Conservation (phyloP, 768 basidiomycete species). For the Pleurotus tuoliensis region DNA sequence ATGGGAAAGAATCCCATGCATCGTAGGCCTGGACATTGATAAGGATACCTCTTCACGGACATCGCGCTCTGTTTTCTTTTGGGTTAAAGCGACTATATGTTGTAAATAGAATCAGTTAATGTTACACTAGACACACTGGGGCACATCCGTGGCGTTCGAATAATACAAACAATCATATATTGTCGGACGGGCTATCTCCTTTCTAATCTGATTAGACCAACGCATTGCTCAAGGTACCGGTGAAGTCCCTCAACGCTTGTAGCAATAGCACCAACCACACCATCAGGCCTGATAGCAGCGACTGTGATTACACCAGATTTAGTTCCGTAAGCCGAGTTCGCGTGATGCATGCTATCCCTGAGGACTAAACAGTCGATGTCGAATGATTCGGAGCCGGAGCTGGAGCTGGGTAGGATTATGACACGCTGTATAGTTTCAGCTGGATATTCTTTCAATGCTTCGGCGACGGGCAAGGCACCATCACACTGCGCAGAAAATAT, state of each 20-base stretch:
- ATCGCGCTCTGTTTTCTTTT: neutral
- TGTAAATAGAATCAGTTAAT: neutral
- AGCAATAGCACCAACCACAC: slow-evolving; percentile 37
- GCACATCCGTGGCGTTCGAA: too few relatives aligned
- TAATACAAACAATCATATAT: too few relatives aligned
- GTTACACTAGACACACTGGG: too few relatives aligned
- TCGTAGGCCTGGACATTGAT: neutral
- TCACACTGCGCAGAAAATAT: slow-evolving; percentile 22
- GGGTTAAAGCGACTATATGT: neutral
- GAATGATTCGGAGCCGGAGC: neutral
- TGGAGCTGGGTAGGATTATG: slow-evolving; percentile 8
- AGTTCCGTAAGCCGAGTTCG: slow-evolving; percentile 23
- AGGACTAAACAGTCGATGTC: slow-evolving; percentile 12
- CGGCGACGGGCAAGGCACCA: slow-evolving; percentile 7
- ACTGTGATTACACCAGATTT: slow-evolving; percentile 16
- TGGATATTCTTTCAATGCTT: slow-evolving; percentile 9
- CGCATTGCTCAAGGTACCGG: slow-evolving; percentile 27
- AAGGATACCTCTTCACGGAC: neutral
- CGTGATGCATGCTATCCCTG: slow-evolving; percentile 23
- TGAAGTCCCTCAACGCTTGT: slow-evolving; percentile 24
- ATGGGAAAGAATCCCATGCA: slow-evolving; percentile 6
- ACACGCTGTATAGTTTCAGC: slow-evolving; percentile 14
- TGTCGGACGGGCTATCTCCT: too few relatives aligned
- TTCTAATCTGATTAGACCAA: too few relatives aligned
- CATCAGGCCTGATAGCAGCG: slow-evolving; percentile 42